Evolutionary conservation across 2,329 filamentous ascomycete species (phyloP).

Genomic region (Scopulariopsis brevicaulis): DNA sequence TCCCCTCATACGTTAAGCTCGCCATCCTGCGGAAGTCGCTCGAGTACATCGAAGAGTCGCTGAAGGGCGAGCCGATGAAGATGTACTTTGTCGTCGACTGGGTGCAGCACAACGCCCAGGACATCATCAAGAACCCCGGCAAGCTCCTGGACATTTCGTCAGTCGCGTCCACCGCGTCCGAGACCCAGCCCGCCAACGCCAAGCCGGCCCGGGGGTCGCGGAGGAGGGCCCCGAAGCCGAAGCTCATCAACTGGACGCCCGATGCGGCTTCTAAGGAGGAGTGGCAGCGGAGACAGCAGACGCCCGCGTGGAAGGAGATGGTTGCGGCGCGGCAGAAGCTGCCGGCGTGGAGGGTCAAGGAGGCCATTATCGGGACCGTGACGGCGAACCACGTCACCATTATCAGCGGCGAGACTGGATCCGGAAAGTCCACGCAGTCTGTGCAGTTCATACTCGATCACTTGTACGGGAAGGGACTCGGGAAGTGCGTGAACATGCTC

Average conservation of each 20-base stretch:
- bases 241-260: constrained; percentile 51
- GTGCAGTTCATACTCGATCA: constrained; percentile 95
- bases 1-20: constrained; percentile 88
- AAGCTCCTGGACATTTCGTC: constrained; percentile 74
- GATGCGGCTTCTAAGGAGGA: constrained; percentile 49
- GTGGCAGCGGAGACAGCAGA: constrained; percentile 60
- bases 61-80: constrained; percentile 77
- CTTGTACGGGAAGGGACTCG: constrained; percentile 65
- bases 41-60: constrained; percentile 54
- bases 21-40: constrained; percentile 74
- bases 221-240: constrained; percentile 33
- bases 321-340: constrained; percentile 58
- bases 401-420: constrained; percentile 13
- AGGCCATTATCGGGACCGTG: constrained; percentile 67
- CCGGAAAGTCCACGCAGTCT: constrained; percentile 51
- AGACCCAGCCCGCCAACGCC: constrained; percentile 26
- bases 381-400: constrained; percentile 78
- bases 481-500: constrained; percentile 74
- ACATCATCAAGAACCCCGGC: constrained; percentile 77
- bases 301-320: constrained; percentile 62
- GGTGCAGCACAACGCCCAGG: constrained; percentile 74
- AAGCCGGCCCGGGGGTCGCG: constrained; percentile 8
- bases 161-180: constrained; percentile 56
- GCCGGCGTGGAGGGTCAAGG: constrained; percentile 78
- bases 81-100: constrained; percentile 85